phyloP scores from a whole-genome alignment of 2,329 filamentous ascomycete species.

The Diaporthe citrichinensis region DNA sequence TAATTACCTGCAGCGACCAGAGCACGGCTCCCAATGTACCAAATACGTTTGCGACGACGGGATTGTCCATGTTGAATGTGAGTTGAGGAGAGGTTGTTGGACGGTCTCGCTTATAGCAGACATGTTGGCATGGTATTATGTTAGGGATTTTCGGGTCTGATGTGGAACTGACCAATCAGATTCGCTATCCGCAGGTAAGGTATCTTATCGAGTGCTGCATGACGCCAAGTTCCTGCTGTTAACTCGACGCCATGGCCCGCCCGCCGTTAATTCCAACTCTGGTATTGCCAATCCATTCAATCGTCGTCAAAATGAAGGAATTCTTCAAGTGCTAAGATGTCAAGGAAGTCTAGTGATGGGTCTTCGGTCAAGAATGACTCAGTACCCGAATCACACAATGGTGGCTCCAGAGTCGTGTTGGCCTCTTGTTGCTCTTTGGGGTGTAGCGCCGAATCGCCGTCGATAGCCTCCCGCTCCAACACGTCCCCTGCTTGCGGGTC shows the following conservation, averaged over 20 bases:
- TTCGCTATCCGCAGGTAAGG: background rate
- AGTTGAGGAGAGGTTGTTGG: no score
- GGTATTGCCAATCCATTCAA: background rate
- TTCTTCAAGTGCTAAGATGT: background rate
- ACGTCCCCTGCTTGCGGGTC: background rate
- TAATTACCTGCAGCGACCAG: conserved; percentile 2
- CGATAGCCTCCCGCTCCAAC: background rate
- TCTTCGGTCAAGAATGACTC: background rate
- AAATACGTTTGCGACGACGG: background rate
- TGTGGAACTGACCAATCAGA: background rate
- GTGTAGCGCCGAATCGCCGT: background rate
- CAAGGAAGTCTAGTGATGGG: background rate
- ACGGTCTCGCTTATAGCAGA: background rate
- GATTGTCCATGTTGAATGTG: background rate
- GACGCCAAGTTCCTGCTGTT: background rate
- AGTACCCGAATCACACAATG: background rate
- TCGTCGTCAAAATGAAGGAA: background rate
- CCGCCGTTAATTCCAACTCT: background rate
- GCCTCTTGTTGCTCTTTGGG: background rate
- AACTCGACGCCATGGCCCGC: background rate
- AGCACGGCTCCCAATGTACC: background rate
- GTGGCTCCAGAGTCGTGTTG: background rate
- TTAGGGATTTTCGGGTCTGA: background rate
- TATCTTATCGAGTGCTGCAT: background rate
- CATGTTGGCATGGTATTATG: background rate